Base-by-base conservation (phyloP, 2,329 filamentous ascomycete genomes). In the Calonectria crousiana region DNA sequence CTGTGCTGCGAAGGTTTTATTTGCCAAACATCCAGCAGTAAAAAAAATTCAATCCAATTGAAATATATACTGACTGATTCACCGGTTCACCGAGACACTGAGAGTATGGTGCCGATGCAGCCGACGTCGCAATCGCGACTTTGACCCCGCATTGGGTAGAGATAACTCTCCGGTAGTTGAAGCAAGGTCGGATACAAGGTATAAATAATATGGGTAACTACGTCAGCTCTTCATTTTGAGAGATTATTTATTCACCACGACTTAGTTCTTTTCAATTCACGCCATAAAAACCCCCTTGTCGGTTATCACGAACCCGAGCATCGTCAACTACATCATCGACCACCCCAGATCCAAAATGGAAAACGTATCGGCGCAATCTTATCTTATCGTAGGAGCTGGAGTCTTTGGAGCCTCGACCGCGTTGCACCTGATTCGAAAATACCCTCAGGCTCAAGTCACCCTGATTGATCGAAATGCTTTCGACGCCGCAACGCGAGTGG, bases 381-480 rank as follows among this genome's bases (percentile, higher is more conserved):
- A 88, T 78, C 83, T 93, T 72, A 92, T 94, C 72, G 84, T 93
- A 56, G 92, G 92, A 38, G 90, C 90, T 9, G 92, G 92, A 53
- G 90, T 92, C 36, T 93, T 93, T 79, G 92, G 92, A 51, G 89
- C 89, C 41, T 92, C 90, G 23, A 93, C 92, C 0, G 92, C 92
- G n/a, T 90, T 92, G 73, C 88, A 93, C 74, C 87, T 93, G 52
- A 88, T 89, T 73, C 85, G 86, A 69, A 86, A 85, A 71, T 87
- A 90, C 77, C 86, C 89, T 23, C 79, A 86, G 36, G 88, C 88
- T 1, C 84, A 83, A 3, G 85, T 93, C 69, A 91, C 88, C 0
- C 82, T 93, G 2, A 84, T 93, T 32, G 92, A 93, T 83, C 88
- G 90, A 16, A 86, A 89, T 72, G 85, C 87, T 2, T 87, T 84